A percentile compares a stretch with the other conserved stretches of the same genome.
Evolutionary conservation across 148 eudicot genomes (phyloP).

Genomic region (Arbutus unedo): DNA sequence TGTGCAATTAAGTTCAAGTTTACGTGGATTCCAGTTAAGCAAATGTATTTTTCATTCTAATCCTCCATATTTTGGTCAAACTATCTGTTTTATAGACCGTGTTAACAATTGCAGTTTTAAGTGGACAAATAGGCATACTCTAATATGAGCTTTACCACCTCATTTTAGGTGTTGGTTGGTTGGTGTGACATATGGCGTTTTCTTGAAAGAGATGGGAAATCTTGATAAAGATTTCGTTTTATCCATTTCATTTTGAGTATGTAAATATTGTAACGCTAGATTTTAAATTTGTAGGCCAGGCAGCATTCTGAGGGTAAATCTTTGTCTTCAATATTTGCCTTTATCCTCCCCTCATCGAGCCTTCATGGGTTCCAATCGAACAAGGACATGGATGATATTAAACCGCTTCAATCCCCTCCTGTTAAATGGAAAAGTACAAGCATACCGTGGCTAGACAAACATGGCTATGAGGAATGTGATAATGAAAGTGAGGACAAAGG

Average conservation of each 20-base stretch:
- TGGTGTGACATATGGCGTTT: not conserved
- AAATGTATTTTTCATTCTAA: not conserved
- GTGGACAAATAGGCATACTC: not conserved
- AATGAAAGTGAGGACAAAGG: constrained; percentile 27
- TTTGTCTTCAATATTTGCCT: constrained; percentile 56
- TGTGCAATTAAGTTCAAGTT: not conserved
- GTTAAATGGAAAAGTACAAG: constrained; percentile 54
- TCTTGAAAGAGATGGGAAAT: not conserved
- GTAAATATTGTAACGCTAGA: constrained; percentile 24
- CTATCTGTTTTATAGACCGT: not conserved
- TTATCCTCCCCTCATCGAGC: constrained; percentile 46
- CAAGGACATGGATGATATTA: constrained; percentile 33
- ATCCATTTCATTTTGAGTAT: not conserved
- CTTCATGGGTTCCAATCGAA: constrained; percentile 23
- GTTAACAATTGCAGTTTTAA: not conserved
- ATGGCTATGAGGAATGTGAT: constrained; percentile 32
- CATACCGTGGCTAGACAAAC: constrained; percentile 37
- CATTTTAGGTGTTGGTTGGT: constrained; percentile 5
- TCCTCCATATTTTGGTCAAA: not conserved
- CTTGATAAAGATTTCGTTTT: not conserved
- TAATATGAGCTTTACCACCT: constrained; percentile 2
- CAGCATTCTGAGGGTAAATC: constrained; percentile 43
- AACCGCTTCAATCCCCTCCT: constrained; percentile 48
- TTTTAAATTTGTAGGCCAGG: constrained; percentile 56
- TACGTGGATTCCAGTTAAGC: not conserved